These are phyloP conservation scores for Danielozyma ontarioensis DNA, from an alignment of 805 yeast species.

Conservation along the genomic window DNA sequence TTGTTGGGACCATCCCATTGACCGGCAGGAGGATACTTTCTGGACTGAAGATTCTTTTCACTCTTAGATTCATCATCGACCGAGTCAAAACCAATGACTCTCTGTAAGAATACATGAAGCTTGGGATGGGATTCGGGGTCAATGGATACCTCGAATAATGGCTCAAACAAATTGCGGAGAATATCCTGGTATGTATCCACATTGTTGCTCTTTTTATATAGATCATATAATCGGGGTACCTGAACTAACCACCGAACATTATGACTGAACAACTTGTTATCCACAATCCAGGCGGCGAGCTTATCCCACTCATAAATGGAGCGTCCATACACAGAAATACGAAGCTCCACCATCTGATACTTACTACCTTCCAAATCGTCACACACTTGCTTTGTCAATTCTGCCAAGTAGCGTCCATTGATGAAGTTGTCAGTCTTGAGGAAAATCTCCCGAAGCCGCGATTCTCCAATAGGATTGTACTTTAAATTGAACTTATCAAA, in stretches of 20 bases:
- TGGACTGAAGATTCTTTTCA: conserved; percentile 70
- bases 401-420: conserved; percentile 85
- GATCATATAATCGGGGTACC: conserved; percentile 87
- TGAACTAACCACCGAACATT: conserved; percentile 97
- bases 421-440: conserved; percentile 92
- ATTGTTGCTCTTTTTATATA: conserved; percentile 73
- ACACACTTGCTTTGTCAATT: conserved; percentile 87
- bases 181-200: conserved; percentile 73
- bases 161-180: conserved; percentile 73
- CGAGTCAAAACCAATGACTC: conserved; percentile 96
- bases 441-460: conserved; percentile 93
- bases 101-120: conserved; percentile 76
- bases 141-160: conserved; percentile 83
- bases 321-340: conserved; percentile 93
- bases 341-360: conserved; percentile 95
- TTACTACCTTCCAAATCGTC: conserved; percentile 92
- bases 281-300: conserved; percentile 91
- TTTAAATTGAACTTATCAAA: conserved; percentile 96
- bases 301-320: conserved; percentile 91
- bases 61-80: conserved; percentile 96
- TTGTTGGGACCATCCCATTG: conserved; percentile 74
- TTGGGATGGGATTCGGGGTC: conserved; percentile 90
- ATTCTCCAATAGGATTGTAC: conserved; percentile 97
- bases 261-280: conserved; percentile 84
- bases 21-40: conserved; percentile 80